Percentiles rank a stretch among this genome's conserved stretches.
Evolutionary conservation across 441 rosid genomes (phyloP).

Genomic region (Omphalea diandra): DNA sequence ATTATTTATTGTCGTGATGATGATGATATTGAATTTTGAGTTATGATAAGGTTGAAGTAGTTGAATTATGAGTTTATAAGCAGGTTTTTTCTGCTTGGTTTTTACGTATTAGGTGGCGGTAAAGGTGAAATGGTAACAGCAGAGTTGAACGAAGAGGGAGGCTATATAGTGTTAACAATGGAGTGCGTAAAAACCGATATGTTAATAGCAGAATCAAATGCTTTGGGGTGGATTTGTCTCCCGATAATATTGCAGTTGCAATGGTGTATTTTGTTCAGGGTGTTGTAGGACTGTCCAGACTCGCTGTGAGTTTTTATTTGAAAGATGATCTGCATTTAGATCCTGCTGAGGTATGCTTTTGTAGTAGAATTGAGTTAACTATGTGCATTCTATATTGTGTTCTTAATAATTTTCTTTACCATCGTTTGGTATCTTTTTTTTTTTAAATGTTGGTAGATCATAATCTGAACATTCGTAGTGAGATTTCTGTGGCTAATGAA

Average conservation of each 20-base stretch:
- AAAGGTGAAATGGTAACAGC: conserved; percentile 45
- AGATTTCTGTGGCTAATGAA: background rate
- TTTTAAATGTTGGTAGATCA: background rate
- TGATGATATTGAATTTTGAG: background rate
- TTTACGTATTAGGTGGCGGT: conserved; percentile 9
- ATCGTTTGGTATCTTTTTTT: background rate
- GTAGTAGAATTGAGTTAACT: too few relatives aligned
- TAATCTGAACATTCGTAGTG: background rate
- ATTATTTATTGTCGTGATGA: too few relatives aligned
- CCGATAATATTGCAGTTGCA: conserved; percentile 88
- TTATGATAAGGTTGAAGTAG: background rate
- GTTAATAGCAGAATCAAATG: conserved; percentile 35
- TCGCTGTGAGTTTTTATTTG: conserved; percentile 87
- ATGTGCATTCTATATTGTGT: too few relatives aligned
- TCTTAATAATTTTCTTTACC: background rate
- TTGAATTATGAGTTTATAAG: background rate
- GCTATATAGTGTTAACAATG: conserved; percentile 31
- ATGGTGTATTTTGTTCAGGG: conserved; percentile 99
- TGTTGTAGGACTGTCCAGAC: conserved; percentile 89
- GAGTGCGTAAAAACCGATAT: conserved; percentile 39
- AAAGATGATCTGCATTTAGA: conserved; percentile 96
- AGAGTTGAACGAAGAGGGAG: conserved; percentile 39
- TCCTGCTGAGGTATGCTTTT: conserved; percentile 95
- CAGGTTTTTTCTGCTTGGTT: background rate
- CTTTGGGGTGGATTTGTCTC: conserved; percentile 83